Evolutionary conservation across 768 basidiomycete species (phyloP), one percentile per base, ranked within the genome.

Genomic region (Mrakia hoshinonis): DNA sequence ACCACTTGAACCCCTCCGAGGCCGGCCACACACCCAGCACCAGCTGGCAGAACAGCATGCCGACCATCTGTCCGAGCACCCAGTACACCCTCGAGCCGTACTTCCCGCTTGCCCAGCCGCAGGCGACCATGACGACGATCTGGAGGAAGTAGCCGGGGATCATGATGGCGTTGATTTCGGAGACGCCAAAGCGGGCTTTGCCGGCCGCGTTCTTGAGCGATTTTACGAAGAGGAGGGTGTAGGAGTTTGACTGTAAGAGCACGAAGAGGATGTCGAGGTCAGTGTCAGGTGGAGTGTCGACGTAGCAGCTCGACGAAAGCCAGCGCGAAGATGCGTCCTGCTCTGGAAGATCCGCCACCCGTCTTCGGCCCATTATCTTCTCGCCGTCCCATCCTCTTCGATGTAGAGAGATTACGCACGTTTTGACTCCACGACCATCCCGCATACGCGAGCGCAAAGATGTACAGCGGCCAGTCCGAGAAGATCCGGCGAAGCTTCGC

Each of bases 141-240:
- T 74, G 73, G 3, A 76, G 51, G 18, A 70, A 73, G 64, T 76
- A 76, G 10, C 74, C 76, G 0, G 72, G 72, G 52, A 76, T 76
- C 29, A 73, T 73, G 69, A 76, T 76, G 2, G 74, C 73, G 58
- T 75, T 76, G 74, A 76, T 58, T 36, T 73, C 54, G 4, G 67
- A 38, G 43, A 76, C 58, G 29, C 18, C 24, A 66, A 75, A 76
- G 2, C 74, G 67, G 12, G 69, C 68, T 0, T 64, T 70, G 1
- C 76, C 76, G 58, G 74, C 74, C n/a, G 69, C 68, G 55, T 74
- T 74, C 55, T 70, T 74, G 43, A 64, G 55, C 0, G 75, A 67
- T 70, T 76, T 76, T 18, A 76, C 70, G 71, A 68, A 76, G 24
- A 75, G 73, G 18, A 75, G 60, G 39, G 74, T 71, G 74, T 73